Percentiles rank a stretch among this genome's conserved stretches.
These are phyloP conservation scores for Ophioceras dolichostomum DNA, from an alignment of 2,329 filamentous ascomycete genomes.

Conservation along the genomic window DNA sequence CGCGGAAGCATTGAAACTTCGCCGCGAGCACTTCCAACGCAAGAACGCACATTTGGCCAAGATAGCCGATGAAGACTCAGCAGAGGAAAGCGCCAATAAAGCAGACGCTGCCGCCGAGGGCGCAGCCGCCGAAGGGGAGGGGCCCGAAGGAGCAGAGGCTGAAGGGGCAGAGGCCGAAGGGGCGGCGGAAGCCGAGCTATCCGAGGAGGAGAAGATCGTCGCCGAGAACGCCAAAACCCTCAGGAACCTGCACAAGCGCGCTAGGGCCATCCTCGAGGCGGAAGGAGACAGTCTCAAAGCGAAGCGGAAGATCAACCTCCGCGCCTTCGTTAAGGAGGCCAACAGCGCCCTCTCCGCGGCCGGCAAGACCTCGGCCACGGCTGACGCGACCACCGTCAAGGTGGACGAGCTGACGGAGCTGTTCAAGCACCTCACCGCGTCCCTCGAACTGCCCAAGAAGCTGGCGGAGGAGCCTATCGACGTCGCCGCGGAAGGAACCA, in stretches of 20 bases:
- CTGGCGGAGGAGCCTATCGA: constrained; percentile 22
- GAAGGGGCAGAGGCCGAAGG: constrained; percentile 19
- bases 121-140: constrained; percentile 13
- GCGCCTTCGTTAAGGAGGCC: constrained; percentile 56
- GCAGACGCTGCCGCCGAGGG: constrained; percentile 6
- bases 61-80: constrained; percentile 6
- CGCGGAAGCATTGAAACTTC: no score
- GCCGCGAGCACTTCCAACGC: no score
- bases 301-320: constrained; percentile 64
- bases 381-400: constrained; percentile 32
- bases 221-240: no score
- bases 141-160: constrained; percentile 14
- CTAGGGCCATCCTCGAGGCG: constrained; percentile 13
- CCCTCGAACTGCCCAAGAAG: constrained; percentile 12
- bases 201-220: not conserved
- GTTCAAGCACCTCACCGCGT: constrained; percentile 25
- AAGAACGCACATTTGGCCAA: no score
- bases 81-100: constrained; percentile 8
- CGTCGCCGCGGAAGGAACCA: constrained; percentile 1
- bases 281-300: constrained; percentile 38
- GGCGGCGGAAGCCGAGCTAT: constrained; percentile 7
- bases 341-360: constrained; percentile 49
- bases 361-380: constrained; percentile 21
- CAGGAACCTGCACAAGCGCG: constrained; percentile 36
- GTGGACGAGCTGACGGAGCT: constrained; percentile 41